A percentile compares a stretch with the other conserved stretches of the same genome.
These are phyloP conservation scores for Citrus trifoliata DNA, from an alignment of 345 rosid genomes.

Conservation along the genomic window DNA sequence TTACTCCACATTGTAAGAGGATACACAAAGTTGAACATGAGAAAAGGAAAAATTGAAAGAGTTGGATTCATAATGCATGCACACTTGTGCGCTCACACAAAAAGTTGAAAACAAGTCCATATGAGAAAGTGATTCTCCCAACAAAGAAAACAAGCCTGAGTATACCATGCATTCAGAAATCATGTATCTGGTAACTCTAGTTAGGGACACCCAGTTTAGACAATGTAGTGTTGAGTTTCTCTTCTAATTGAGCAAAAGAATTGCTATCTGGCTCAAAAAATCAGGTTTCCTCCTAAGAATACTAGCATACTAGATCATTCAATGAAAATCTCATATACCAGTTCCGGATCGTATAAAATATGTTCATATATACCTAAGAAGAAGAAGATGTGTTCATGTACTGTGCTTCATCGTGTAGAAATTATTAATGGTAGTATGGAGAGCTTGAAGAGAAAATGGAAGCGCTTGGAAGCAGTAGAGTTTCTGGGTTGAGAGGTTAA, in stretches of 20 bases:
- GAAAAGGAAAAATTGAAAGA: no score
- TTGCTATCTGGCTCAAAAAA: neutral
- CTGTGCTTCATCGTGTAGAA: neutral
- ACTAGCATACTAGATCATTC: neutral
- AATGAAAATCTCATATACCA: neutral
- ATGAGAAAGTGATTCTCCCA: neutral
- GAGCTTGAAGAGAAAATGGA: neutral
- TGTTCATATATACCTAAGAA: neutral
- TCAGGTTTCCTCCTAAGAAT: neutral
- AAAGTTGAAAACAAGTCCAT: neutral
- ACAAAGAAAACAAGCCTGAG: neutral
- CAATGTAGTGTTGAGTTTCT: neutral
- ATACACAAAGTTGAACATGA: no score
- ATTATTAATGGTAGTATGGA: neutral
- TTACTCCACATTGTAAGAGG: no score
- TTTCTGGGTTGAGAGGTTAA: neutral
- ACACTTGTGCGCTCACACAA: no score
- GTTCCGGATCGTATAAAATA: neutral
- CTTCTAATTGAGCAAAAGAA: neutral
- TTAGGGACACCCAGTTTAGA: neutral
- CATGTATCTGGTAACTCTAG: neutral
- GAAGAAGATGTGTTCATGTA: neutral
- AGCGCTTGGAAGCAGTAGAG: neutral
- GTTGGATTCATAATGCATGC: no score
- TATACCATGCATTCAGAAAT: neutral